Percentiles rank a stretch among this genome's conserved stretches.
These are phyloP conservation scores for Saccharomycopsis vini DNA, from an alignment of 805 yeast genomes.

Conservation along the genomic window DNA sequence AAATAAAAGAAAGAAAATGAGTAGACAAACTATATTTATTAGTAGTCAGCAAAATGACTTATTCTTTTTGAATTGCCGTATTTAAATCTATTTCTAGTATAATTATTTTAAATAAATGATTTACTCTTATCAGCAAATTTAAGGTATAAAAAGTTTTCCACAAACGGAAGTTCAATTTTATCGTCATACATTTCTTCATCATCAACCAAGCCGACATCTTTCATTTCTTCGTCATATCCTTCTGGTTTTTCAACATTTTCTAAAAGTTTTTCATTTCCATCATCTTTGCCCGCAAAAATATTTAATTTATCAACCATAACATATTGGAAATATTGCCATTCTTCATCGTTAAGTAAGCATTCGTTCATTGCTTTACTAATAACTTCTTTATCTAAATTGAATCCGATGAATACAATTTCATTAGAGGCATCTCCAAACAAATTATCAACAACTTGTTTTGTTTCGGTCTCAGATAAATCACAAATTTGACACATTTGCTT, in stretches of 20 bases:
- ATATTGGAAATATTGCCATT: constrained; percentile 21
- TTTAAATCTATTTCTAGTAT: neutral
- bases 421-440: constrained; percentile 36
- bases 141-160: constrained; percentile 8
- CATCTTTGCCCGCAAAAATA: constrained; percentile 1
- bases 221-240: constrained; percentile 3
- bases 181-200: constrained; percentile 5
- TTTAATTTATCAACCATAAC: constrained; percentile 7
- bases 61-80: neutral
- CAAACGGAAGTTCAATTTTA: neutral
- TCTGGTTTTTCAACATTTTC: constrained; percentile 10
- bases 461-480: constrained; percentile 24
- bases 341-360: constrained; percentile 34
- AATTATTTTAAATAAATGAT: constrained; percentile 6
- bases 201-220: constrained; percentile 3
- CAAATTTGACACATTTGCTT: constrained; percentile 28
- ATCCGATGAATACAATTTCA: constrained; percentile 38
- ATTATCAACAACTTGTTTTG: constrained; percentile 31
- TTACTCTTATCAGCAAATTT: constrained; percentile 9
- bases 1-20: neutral
- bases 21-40: too few species aligned
- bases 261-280: neutral
- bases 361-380: constrained; percentile 28
- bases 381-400: constrained; percentile 26
- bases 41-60: too few species aligned